Percentiles rank a stretch among this genome's conserved stretches.
phyloP scores from a whole-genome alignment of 2,329 filamentous ascomycete genomes.

The Corynespora cassiicola region DNA sequence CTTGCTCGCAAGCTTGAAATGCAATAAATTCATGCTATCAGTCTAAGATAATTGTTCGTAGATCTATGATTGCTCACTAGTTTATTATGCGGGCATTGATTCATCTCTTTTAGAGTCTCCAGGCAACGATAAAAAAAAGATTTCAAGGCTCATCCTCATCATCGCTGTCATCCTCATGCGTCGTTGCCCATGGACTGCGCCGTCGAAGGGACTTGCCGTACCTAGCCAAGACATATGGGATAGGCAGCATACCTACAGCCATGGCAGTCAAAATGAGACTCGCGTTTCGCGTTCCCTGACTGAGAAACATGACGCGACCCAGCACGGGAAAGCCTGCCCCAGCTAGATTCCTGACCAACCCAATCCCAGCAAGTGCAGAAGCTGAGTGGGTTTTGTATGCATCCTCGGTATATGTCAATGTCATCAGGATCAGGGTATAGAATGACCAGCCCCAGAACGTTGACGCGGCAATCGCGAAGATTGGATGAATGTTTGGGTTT shows the following conservation, averaged over 20 bases:
- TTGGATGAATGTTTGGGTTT: constrained; percentile 30
- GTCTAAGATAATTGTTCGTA: too few relatives aligned
- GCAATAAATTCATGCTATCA: too few relatives aligned
- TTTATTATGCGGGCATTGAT: too few relatives aligned
- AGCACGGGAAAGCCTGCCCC: constrained; percentile 43
- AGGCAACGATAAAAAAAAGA: too few relatives aligned
- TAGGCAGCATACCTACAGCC: constrained; percentile 35
- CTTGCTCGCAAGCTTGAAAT: too few relatives aligned
- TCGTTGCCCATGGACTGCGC: constrained; percentile 47
- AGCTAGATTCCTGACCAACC: constrained; percentile 46
- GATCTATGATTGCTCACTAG: too few relatives aligned
- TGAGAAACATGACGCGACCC: constrained; percentile 36
- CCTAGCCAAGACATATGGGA: constrained; percentile 41
- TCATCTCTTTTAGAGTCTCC: too few relatives aligned
- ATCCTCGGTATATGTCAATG: constrained; percentile 57
- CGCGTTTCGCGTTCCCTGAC: constrained; percentile 37
- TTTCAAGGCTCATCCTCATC: constrained; percentile 13
- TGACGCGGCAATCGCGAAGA: constrained; percentile 58
- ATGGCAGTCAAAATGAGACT: constrained; percentile 35
- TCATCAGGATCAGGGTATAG: constrained; percentile 59
- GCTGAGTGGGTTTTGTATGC: constrained; percentile 55
- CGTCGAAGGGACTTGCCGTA: constrained; percentile 42
- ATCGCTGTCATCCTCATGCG: constrained; percentile 44
- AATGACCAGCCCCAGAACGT: constrained; percentile 59
- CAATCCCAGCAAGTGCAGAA: constrained; percentile 50